phyloP scores from a whole-genome alignment of 2,329 filamentous ascomycete species.

The Cercospora brassicicola region DNA sequence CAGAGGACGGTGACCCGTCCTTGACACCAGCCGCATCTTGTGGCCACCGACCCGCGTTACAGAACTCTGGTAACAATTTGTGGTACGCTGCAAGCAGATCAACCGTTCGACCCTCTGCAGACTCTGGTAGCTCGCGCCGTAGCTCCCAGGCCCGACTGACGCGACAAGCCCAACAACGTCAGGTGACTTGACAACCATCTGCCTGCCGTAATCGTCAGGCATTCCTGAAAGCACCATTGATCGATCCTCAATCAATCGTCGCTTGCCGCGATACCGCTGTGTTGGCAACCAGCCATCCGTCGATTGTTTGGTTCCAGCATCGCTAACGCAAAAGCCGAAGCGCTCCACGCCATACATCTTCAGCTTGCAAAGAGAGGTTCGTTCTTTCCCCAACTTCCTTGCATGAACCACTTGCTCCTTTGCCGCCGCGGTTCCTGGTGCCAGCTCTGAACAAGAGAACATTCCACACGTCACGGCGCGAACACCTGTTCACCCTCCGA shows the following conservation, averaged over 20 bases:
- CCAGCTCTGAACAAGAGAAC: slow-evolving; percentile 26
- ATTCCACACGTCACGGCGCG: slow-evolving; percentile 28
- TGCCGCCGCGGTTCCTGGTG: slow-evolving; percentile 24
- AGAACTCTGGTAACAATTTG: slow-evolving; percentile 27
- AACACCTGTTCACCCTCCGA: slow-evolving; percentile 23
- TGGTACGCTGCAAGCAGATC: slow-evolving; percentile 29
- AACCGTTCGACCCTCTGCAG: slow-evolving; percentile 18
- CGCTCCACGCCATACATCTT: slow-evolving; percentile 22
- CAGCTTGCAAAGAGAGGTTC: slow-evolving; percentile 28
- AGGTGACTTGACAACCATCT: slow-evolving; percentile 21
- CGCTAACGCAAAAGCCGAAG: slow-evolving; percentile 25
- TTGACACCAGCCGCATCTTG: slow-evolving; percentile 29
- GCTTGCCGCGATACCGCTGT: slow-evolving; percentile 26
- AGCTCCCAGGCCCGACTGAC: slow-evolving; percentile 23
- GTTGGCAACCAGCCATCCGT: slow-evolving; percentile 28
- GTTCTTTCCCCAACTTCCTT: slow-evolving; percentile 28
- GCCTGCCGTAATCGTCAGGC: slow-evolving; percentile 18
- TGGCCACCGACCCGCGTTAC: slow-evolving; percentile 31
- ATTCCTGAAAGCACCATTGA: slow-evolving; percentile 24
- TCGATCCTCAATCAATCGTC: slow-evolving; percentile 20
- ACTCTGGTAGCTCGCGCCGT: slow-evolving; percentile 26
- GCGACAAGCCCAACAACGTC: slow-evolving; percentile 25
- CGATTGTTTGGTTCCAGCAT: slow-evolving; percentile 23
- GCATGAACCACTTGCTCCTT: slow-evolving; percentile 27
- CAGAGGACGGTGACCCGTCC: slow-evolving; percentile 23